Evolutionary conservation across 1,284 basidiomycete species (phyloP).

Genomic region (Melampsora occidentalis): DNA sequence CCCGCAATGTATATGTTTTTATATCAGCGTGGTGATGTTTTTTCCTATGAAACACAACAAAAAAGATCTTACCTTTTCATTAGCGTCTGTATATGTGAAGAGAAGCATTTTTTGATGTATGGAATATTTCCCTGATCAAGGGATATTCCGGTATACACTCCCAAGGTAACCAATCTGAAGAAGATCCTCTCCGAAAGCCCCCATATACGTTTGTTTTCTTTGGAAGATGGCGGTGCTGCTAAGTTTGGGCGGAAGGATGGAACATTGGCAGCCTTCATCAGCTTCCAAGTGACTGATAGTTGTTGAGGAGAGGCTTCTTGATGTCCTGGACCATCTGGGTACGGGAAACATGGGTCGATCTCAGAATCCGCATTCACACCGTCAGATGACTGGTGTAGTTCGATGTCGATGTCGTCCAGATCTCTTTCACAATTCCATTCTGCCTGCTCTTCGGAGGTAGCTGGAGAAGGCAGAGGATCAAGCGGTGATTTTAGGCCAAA

Average conservation of each 20-base stretch:
- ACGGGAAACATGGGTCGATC: slow-evolving; percentile 22
- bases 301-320: slow-evolving; percentile 8
- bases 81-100: too few relatives aligned
- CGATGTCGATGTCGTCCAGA: too few relatives aligned
- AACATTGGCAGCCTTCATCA: slow-evolving; percentile 16
- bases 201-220: slow-evolving; percentile 6
- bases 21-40: too few relatives aligned
- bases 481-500: neutral
- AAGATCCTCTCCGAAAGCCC: slow-evolving; percentile 14
- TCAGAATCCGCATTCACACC: too few relatives aligned
- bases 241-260: slow-evolving; percentile 31
- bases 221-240: neutral
- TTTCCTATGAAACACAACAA: too few relatives aligned
- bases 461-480: neutral
- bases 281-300: slow-evolving; percentile 27
- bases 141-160: slow-evolving; percentile 18
- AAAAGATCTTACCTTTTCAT: too few relatives aligned
- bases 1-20: too few relatives aligned
- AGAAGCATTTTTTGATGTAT: too few relatives aligned
- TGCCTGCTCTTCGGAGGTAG: neutral
- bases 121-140: neutral
- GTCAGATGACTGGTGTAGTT: too few relatives aligned
- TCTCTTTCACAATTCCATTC: too few relatives aligned
- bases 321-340: slow-evolving; percentile 33
- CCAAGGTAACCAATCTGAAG: slow-evolving; percentile 1